Conservation (phyloP, 257 asterid genomes). For the Agastache rugosa region DNA sequence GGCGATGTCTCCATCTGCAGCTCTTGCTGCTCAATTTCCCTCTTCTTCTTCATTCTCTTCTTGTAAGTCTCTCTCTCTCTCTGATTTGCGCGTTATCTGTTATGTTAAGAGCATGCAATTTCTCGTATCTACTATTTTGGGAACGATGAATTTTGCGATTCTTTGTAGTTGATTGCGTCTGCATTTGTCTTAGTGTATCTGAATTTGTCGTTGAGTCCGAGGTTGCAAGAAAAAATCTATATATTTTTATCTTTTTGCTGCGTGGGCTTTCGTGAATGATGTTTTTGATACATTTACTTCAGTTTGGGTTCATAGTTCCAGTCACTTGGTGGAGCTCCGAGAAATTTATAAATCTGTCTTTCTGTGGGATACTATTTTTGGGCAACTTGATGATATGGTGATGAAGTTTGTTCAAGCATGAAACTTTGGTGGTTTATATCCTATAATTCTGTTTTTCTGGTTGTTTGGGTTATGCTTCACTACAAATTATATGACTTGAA, state of each 20-base stretch:
- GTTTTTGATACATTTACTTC: constrained; percentile 18
- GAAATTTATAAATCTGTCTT: background rate
- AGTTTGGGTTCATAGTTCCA: background rate
- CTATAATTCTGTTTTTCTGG: background rate
- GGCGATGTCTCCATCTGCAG: constrained; percentile 50
- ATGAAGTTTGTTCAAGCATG: constrained; percentile 16
- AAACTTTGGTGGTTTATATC: background rate
- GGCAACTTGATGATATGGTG: constrained; percentile 10
- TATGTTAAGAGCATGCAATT: background rate
- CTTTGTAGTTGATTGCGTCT: background rate
- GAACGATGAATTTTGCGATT: background rate
- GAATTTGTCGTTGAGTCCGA: constrained; percentile 6
- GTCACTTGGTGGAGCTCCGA: background rate
- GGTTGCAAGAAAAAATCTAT: constrained; percentile 14
- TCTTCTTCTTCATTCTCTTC: constrained; percentile 46
- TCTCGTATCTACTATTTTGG: background rate
- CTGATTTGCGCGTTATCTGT: background rate
- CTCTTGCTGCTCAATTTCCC: constrained; percentile 47
- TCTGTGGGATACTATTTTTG: background rate
- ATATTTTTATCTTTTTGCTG: background rate
- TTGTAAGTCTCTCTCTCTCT: constrained; percentile 38
- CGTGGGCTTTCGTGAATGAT: constrained; percentile 19
- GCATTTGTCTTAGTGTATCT: background rate
- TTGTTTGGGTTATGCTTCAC: background rate
- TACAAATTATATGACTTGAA: background rate